Conservation (phyloP, 257 asterid genomes). For the Nicotiana obtusifolia region DNA sequence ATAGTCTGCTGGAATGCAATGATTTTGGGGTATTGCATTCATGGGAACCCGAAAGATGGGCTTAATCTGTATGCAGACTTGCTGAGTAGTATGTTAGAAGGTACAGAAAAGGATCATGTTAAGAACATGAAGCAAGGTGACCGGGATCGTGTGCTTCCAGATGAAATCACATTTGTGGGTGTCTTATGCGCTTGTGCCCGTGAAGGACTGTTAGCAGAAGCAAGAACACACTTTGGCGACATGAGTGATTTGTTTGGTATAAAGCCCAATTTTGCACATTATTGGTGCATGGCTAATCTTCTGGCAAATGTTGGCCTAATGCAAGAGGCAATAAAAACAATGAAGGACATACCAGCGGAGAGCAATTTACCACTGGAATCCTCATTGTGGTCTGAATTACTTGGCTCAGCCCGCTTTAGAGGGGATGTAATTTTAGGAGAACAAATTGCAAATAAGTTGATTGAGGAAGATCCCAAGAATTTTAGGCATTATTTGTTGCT, state of each 20-base stretch:
- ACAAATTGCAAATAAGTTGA: conserved; percentile 41
- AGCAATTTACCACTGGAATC: conserved; percentile 37
- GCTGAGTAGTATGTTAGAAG: conserved; percentile 20
- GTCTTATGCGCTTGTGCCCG: conserved; percentile 71
- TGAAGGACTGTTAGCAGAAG: conserved; percentile 41
- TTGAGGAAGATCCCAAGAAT: conserved; percentile 55
- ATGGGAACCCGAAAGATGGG: conserved; percentile 37
- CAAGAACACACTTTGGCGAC: conserved; percentile 35
- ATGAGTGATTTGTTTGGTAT: conserved; percentile 41
- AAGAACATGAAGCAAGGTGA: not conserved
- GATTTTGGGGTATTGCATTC: conserved; percentile 5
- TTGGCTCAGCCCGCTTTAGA: conserved; percentile 52
- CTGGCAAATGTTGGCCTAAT: conserved; percentile 45
- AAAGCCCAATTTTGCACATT: conserved; percentile 60
- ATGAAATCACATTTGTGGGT: conserved; percentile 67
- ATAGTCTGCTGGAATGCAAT: conserved; percentile 9
- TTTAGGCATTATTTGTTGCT: conserved; percentile 44
- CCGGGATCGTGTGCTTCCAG: conserved; percentile 26
- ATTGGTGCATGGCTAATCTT: conserved; percentile 82
- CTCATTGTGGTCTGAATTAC: conserved; percentile 49
- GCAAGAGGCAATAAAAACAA: conserved; percentile 48
- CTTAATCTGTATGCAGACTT: conserved; percentile 40
- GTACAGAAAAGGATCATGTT: not conserved
- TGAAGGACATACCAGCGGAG: conserved; percentile 36
- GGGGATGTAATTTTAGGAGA: conserved; percentile 45